Percentiles rank a stretch among this genome's conserved stretches.
Evolutionary conservation across 495 filamentous ascomycete genomes (phyloP).

Genomic region (Neurospora sp.): DNA sequence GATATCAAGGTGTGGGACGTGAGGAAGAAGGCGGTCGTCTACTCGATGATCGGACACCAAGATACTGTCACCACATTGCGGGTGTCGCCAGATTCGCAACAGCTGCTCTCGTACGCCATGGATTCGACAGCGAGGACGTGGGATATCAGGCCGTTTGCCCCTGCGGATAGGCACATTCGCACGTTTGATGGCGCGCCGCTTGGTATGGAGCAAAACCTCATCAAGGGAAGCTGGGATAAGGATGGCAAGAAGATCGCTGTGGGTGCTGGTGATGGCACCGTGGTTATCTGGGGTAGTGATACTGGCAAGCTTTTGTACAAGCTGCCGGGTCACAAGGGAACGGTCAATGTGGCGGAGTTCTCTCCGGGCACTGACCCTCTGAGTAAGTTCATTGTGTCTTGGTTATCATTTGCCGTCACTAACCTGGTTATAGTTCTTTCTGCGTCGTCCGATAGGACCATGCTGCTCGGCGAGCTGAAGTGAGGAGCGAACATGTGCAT

Average conservation of each 20-base stretch:
- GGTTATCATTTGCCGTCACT: conserved; percentile 13
- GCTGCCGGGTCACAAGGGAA: conserved; percentile 88
- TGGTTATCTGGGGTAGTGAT: conserved; percentile 79
- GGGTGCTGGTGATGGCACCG: conserved; percentile 82
- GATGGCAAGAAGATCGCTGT: conserved; percentile 78
- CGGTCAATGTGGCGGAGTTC: conserved; percentile 91
- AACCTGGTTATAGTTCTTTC: conserved; percentile 59
- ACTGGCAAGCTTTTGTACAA: conserved; percentile 85
- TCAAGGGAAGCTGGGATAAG: conserved; percentile 85
- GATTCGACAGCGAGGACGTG: conserved; percentile 90
- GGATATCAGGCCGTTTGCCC: conserved; percentile 94
- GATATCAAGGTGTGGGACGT: conserved; percentile 97
- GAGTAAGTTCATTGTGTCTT: conserved; percentile 49
- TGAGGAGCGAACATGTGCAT: conserved; percentile 15
- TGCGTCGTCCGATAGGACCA: conserved; percentile 69
- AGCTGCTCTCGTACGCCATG: conserved; percentile 83
- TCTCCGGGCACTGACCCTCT: conserved; percentile 74
- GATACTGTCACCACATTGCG: conserved; percentile 87
- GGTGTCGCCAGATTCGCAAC: conserved; percentile 85
- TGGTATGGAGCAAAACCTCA: conserved; percentile 86
- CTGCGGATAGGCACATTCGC: conserved; percentile 68
- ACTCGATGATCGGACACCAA: conserved; percentile 78
- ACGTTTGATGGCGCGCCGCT: conserved; percentile 83
- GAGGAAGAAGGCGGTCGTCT: conserved; percentile 77
- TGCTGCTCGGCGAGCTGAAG: conserved; percentile 67